These are phyloP conservation scores for Phialophora chinensis DNA, from an alignment of 2,329 filamentous ascomycete species.

Conservation along the genomic window DNA sequence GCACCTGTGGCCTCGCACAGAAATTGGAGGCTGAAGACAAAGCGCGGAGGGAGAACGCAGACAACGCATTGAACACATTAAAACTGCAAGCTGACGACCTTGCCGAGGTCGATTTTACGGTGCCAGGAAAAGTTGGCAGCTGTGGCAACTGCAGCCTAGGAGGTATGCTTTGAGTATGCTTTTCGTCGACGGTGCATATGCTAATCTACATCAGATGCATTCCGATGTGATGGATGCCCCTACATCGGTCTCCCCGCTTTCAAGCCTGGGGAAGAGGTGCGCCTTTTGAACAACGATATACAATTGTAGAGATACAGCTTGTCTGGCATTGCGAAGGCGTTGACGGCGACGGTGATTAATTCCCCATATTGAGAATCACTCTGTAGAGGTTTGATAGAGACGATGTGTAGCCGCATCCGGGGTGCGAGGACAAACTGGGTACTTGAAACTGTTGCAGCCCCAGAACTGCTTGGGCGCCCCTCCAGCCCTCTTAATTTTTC, in stretches of 20 bases:
- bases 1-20: slow-evolving; percentile 89
- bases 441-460: not conserved
- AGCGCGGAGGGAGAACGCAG: slow-evolving; percentile 68
- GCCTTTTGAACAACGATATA: slow-evolving; percentile 77
- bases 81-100: slow-evolving; percentile 78
- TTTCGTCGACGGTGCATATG: not conserved
- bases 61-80: slow-evolving; percentile 61
- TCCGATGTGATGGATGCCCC: slow-evolving; percentile 69
- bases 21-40: slow-evolving; percentile 84
- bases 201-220: slow-evolving; percentile 40
- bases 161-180: slow-evolving; percentile 24
- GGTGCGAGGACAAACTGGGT: not conserved
- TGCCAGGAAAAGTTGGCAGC: slow-evolving; percentile 94
- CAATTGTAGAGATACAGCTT: slow-evolving; percentile 66
- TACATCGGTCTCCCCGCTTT: slow-evolving; percentile 94
- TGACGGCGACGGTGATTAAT: slow-evolving; percentile 4
- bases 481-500: not conserved
- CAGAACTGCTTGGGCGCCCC: no score
- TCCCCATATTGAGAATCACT: not conserved
- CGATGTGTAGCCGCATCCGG: not conserved
- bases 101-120: slow-evolving; percentile 91
- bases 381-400: not conserved
- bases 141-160: slow-evolving; percentile 94
- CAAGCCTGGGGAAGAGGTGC: slow-evolving; percentile 94
- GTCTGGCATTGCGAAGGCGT: slow-evolving; percentile 32